Evolutionary conservation across 164 flowering plant species (phyloP).

Genomic region (Stephania japonica): DNA sequence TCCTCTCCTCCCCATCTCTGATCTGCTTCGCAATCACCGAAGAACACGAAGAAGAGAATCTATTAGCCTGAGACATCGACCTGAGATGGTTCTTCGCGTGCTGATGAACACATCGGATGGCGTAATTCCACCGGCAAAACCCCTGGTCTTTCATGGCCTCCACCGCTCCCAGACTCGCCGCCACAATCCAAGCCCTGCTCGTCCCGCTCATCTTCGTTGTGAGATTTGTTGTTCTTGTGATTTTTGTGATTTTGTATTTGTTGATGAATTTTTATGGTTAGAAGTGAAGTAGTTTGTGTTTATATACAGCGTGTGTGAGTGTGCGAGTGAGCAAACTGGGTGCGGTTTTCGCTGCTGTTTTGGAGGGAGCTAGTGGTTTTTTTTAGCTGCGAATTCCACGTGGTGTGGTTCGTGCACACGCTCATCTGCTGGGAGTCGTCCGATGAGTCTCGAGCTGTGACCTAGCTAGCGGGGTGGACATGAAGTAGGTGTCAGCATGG

Average conservation of each 20-base stretch:
- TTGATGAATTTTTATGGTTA: not conserved
- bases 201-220: constrained; percentile 13
- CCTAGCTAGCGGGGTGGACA: too few species aligned
- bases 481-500: too few species aligned
- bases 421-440: too few species aligned
- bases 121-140: constrained; percentile 17
- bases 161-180: constrained; percentile 42
- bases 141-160: constrained; percentile 59
- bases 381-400: too few species aligned
- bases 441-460: too few species aligned
- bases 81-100: constrained; percentile 13
- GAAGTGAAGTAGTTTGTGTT: not conserved
- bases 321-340: not conserved
- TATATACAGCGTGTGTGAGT: too few species aligned
- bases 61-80: constrained; percentile 10
- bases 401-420: too few species aligned
- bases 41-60: constrained; percentile 3
- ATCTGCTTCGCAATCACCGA: too few species aligned
- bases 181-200: constrained; percentile 30
- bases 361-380: not conserved
- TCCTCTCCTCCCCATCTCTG: not conserved
- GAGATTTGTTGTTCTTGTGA: not conserved
- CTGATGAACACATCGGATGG: constrained; percentile 6
- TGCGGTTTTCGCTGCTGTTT: constrained; percentile 4
- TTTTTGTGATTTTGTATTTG: not conserved